Evolutionary conservation across 768 basidiomycete genomes (phyloP), one percentile per base, ranked within the genome.

Genomic region (Suillus bovinus): DNA sequence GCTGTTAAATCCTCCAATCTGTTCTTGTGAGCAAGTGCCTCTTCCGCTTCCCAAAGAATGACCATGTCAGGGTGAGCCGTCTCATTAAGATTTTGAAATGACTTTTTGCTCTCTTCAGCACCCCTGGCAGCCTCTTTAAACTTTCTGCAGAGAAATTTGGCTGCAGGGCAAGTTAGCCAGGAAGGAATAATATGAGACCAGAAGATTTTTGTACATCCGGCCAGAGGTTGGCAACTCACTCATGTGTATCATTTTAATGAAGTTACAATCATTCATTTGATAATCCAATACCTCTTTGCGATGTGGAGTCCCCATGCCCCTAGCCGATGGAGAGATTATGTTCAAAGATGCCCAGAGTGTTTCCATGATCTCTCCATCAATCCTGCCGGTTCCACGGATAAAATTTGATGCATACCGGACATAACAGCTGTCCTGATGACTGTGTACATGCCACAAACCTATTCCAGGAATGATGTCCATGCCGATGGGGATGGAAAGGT

Each of bases 261-360:
- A 67, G 62, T 75, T 73, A 8, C 62, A 64, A 47, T 72, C 67
- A 20, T 54, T 59, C 56, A 67, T 69, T 34, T 71, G 70, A 58
- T 69, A 33, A 66, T 72, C 68, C 5, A 71, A 50, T 1, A 66
- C 60, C 52, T 74, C 69, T 4, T 60, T 5, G 9, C 31, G 22
- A 58, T 62, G 57, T 0, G 42, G 53, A 3, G 41, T 22, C 31
- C 42, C 41, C 57, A 58, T 58, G 4, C 54, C 36, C 29, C 41
- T n/a, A 24, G 61, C 52, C 2, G 22, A 52, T 9, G 33, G 24
- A 22, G 61, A 56, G 22, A 63, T 34, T 8, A 50, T 36, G 20
- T 63, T 63, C 14, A 63, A 34, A 38, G 52, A 13, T 2, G 59
- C 20, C 61, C 58, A 62, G 27, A 59, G 41, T 1, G 58, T 59